phyloP scores from a whole-genome alignment of 768 basidiomycete species.

The Mycena venus region DNA sequence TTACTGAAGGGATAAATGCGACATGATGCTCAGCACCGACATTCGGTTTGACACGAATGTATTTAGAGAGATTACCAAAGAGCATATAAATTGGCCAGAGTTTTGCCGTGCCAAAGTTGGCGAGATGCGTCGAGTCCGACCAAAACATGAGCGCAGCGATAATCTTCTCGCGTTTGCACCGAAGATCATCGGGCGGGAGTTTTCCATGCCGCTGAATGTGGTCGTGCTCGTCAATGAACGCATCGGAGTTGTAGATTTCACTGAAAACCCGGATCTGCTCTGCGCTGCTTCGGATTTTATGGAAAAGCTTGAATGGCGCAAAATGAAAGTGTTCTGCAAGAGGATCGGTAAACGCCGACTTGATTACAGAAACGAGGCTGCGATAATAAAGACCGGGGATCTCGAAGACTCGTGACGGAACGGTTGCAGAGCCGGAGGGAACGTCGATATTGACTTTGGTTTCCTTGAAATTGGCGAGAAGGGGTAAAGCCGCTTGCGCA shows the following conservation, averaged over 20 bases:
- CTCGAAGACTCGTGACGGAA: slow-evolving; percentile 33
- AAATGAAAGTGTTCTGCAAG: slow-evolving; percentile 38
- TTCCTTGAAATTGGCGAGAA: slow-evolving; percentile 29
- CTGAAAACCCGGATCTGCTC: slow-evolving; percentile 21
- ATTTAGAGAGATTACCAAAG: slow-evolving; percentile 54
- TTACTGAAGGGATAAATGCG: slow-evolving; percentile 49
- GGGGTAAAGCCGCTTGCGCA: slow-evolving; percentile 7
- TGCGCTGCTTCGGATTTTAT: not conserved
- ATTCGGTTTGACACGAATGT: slow-evolving; percentile 37
- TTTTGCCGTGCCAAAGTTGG: slow-evolving; percentile 45
- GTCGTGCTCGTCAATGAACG: slow-evolving; percentile 34
- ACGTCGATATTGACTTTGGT: slow-evolving; percentile 42
- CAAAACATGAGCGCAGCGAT: slow-evolving; percentile 45
- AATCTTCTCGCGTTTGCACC: slow-evolving; percentile 36
- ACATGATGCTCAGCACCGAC: slow-evolving; percentile 42
- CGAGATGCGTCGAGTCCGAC: slow-evolving; percentile 47
- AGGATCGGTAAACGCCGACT: slow-evolving; percentile 33
- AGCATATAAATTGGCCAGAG: slow-evolving; percentile 53
- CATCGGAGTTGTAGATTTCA: slow-evolving; percentile 38
- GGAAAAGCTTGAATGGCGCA: slow-evolving; percentile 39
- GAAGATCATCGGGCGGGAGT: slow-evolving; percentile 27
- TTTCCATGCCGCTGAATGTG: slow-evolving; percentile 30
- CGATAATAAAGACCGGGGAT: slow-evolving; percentile 45
- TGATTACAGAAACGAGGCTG: slow-evolving; percentile 38
- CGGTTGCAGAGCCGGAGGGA: slow-evolving; percentile 35